These are phyloP conservation scores for Eucalyptus erythrocorys DNA, from an alignment of 345 rosid genomes.

Conservation along the genomic window DNA sequence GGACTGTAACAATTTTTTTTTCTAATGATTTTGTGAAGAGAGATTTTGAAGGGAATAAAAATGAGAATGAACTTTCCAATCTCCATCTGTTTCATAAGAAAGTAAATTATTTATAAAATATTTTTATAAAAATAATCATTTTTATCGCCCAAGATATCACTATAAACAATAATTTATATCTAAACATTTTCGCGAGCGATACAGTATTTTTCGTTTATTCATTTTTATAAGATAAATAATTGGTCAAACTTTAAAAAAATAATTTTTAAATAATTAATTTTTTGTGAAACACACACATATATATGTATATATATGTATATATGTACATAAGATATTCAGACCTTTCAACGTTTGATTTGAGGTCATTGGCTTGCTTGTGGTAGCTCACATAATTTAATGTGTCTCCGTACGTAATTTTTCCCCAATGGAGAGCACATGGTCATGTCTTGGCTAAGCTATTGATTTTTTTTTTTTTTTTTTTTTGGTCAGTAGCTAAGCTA, in stretches of 20 bases:
- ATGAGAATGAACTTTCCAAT: not conserved
- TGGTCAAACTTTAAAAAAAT: not conserved
- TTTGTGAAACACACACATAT: not conserved
- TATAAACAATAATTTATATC: not conserved
- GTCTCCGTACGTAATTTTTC: not conserved
- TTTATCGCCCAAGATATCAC: not conserved
- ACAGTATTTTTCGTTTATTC: not conserved
- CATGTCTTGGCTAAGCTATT: not conserved
- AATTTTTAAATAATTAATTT: not conserved
- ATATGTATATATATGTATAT: too few species aligned
- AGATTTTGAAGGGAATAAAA: not conserved
- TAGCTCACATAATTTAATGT: not conserved
- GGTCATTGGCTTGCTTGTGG: not conserved
- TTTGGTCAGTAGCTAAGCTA: too few species aligned
- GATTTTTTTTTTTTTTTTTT: too few species aligned
- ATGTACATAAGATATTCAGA: not conserved
- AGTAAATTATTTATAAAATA: not conserved
- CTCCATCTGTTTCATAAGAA: rapidly evolving
- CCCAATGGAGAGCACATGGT: not conserved
- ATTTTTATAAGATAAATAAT: not conserved
- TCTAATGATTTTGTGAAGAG: not conserved
- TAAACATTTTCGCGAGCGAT: not conserved
- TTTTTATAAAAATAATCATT: not conserved
- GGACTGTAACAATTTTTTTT: not conserved
- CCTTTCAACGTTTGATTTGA: not conserved